Percentiles rank a stretch among this genome's conserved stretches.
Conservation (phyloP, 163 green algal genomes). For the Coccomyxa subellipsoidea region DNA sequence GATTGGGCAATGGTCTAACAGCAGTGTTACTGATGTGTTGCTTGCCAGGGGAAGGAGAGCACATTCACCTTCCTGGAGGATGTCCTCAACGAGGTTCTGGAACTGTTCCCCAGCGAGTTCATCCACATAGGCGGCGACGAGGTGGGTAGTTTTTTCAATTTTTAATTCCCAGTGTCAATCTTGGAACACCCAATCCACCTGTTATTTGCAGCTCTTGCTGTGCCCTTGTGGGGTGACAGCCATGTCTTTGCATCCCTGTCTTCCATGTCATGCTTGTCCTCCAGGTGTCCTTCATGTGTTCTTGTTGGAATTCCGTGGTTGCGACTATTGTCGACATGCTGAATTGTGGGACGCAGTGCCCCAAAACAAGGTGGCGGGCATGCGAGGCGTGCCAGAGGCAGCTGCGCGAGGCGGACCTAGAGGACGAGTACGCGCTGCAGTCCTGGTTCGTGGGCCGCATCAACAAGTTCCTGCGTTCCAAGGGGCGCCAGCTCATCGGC, state of each 20-base stretch:
- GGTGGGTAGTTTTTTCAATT: background rate
- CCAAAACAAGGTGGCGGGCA: conserved; percentile 50
- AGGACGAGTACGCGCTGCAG: conserved; percentile 52
- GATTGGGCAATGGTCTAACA: background rate
- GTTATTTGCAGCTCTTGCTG: too few relatives aligned
- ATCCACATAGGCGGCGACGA: conserved; percentile 73
- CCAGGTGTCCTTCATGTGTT: too few relatives aligned
- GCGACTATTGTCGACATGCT: too few relatives aligned
- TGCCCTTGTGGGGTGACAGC: too few relatives aligned
- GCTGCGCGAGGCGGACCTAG: conserved; percentile 42
- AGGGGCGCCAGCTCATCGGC: conserved; percentile 41
- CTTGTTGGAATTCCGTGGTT: too few relatives aligned
- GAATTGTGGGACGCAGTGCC: conserved; percentile 29
- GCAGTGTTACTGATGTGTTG: background rate
- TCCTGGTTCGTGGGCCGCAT: conserved; percentile 48
- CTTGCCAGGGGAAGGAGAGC: conserved; percentile 49
- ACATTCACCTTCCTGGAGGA: conserved; percentile 58
- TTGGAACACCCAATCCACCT: background rate
- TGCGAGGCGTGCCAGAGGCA: conserved; percentile 50
- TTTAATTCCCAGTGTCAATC: background rate
- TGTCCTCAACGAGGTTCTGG: conserved; percentile 55
- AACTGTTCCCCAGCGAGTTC: conserved; percentile 59
- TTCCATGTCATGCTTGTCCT: too few relatives aligned
- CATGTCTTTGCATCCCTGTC: too few relatives aligned
- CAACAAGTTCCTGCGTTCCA: conserved; percentile 28